Percentiles rank a stretch among this genome's conserved stretches.
Conservation (phyloP, 306 rosid species). For the Crotalaria pallida region DNA sequence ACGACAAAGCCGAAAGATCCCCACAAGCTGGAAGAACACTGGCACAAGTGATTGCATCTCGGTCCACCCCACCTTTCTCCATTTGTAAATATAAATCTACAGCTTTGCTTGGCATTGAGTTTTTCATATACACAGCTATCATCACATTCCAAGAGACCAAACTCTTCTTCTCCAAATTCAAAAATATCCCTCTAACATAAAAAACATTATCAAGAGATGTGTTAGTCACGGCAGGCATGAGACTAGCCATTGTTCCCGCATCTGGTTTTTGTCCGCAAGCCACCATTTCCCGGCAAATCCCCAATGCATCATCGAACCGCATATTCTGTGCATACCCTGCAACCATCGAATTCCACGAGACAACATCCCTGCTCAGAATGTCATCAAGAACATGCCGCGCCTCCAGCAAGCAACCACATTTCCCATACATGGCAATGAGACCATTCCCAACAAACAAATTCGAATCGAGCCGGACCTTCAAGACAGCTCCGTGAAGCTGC, state of each 20-base stretch:
- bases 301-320: conserved; percentile 53
- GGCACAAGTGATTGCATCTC: conserved; percentile 62
- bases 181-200: conserved; percentile 42
- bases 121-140: conserved; percentile 59
- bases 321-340: conserved; percentile 59
- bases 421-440: conserved; percentile 65
- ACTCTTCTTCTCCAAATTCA: conserved; percentile 42
- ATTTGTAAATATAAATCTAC: conserved; percentile 45
- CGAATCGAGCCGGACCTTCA: conserved; percentile 41
- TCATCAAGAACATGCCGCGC: conserved; percentile 58
- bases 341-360: conserved; percentile 71
- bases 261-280: conserved; percentile 36
- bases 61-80: conserved; percentile 45
- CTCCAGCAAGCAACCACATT: conserved; percentile 49
- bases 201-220: conserved; percentile 45
- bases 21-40: conserved; percentile 75
- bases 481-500: conserved; percentile 58
- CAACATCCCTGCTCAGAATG: conserved; percentile 45
- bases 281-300: conserved; percentile 63
- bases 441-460: conserved; percentile 65
- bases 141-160: conserved; percentile 80
- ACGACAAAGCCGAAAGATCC: conserved; percentile 62
- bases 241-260: conserved; percentile 79
- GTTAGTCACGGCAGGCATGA: conserved; percentile 55
- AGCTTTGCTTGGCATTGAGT: conserved; percentile 56